A percentile compares a stretch with the other conserved stretches of the same genome.
These are phyloP conservation scores for Fusarium sp. DNA, from an alignment of 2,329 filamentous ascomycete genomes.

Conservation along the genomic window DNA sequence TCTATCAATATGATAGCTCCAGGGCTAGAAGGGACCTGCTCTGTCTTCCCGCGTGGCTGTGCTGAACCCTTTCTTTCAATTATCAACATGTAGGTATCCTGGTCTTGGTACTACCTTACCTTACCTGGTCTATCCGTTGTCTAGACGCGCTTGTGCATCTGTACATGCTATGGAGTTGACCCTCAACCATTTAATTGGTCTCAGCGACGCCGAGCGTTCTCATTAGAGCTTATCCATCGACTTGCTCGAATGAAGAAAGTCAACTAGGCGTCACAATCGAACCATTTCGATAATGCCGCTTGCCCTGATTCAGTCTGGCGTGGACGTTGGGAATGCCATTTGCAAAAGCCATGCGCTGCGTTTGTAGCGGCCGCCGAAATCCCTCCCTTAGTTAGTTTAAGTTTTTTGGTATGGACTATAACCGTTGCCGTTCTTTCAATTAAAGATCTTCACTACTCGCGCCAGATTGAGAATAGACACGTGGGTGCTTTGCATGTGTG, in stretches of 20 bases:
- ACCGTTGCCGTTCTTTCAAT: slow-evolving; percentile 18
- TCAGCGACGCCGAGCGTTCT: slow-evolving; percentile 1
- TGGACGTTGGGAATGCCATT: slow-evolving; percentile 35
- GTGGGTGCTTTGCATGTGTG: slow-evolving; percentile 34
- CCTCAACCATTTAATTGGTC: slow-evolving; percentile 20
- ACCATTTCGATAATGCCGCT: slow-evolving; percentile 37
- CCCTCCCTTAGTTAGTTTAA: slow-evolving; percentile 18
- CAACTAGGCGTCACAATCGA: slow-evolving; percentile 39
- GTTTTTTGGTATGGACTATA: slow-evolving; percentile 5
- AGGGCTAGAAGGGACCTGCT: slow-evolving; percentile 18
- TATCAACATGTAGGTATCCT: slow-evolving; percentile 11
- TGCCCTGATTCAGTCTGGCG: slow-evolving; percentile 38
- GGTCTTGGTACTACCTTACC: slow-evolving; percentile 12
- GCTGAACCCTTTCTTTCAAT: slow-evolving; percentile 20
- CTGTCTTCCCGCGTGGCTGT: slow-evolving; percentile 34
- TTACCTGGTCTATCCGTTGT: background rate
- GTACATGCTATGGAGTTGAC: slow-evolving; percentile 8
- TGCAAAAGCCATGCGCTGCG: slow-evolving; percentile 32
- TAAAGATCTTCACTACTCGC: slow-evolving; percentile 31
- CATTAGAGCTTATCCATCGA: slow-evolving; percentile 15
- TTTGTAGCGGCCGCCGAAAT: slow-evolving; percentile 36
- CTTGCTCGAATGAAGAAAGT: slow-evolving; percentile 18
- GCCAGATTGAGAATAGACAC: slow-evolving; percentile 31
- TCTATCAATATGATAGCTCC: slow-evolving; percentile 14
- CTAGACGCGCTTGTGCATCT: background rate